phyloP scores from a whole-genome alignment of 805 yeast genomes.

The Jamesozyma rosinii region DNA sequence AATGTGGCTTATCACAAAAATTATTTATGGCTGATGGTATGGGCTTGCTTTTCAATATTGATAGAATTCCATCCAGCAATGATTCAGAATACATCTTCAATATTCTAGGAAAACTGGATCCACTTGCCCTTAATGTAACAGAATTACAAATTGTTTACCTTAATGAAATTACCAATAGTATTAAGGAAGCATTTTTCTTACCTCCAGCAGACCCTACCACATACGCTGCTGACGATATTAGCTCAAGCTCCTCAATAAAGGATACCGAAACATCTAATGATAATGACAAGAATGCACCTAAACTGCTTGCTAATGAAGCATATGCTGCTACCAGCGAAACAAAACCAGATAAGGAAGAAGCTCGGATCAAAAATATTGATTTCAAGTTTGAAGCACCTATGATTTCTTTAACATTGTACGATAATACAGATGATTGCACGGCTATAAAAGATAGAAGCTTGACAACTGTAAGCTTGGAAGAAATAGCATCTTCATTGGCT shows the following conservation, averaged over 20 bases:
- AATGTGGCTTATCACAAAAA: constrained; percentile 37
- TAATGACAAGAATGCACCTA: neutral
- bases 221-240: neutral
- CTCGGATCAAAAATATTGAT: constrained; percentile 18
- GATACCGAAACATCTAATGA: neutral
- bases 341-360: neutral
- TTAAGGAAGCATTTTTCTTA: constrained; percentile 35
- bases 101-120: constrained; percentile 48
- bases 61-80: constrained; percentile 38
- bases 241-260: neutral
- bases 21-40: constrained; percentile 59
- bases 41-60: constrained; percentile 52
- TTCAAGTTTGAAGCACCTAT: constrained; percentile 53
- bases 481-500: constrained; percentile 41
- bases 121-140: constrained; percentile 47
- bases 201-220: neutral
- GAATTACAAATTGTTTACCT: constrained; percentile 62
- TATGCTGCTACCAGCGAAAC: no score
- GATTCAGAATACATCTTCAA: constrained; percentile 39
- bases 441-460: constrained; percentile 37
- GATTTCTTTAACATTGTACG: constrained; percentile 52
- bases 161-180: constrained; percentile 43
- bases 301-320: neutral
- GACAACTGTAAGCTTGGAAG: constrained; percentile 52
- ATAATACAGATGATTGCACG: constrained; percentile 35